Evolutionary conservation across 2,329 filamentous ascomycete species (phyloP).

Genomic region (Grosmannia clavigera): DNA sequence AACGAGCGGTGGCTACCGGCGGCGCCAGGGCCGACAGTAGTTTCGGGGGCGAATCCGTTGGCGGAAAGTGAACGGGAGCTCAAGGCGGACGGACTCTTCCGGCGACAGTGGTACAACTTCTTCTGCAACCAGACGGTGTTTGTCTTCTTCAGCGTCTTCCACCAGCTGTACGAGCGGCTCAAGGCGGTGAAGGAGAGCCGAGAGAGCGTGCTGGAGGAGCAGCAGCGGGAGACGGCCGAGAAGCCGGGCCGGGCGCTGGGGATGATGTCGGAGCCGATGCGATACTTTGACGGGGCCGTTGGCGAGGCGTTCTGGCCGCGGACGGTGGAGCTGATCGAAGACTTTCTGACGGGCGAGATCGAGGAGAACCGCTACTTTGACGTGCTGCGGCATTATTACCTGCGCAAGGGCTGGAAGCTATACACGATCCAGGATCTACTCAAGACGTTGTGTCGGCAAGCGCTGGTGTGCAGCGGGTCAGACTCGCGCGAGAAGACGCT

Average conservation of each 20-base stretch:
- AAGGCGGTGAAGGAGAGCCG: constrained; percentile 73
- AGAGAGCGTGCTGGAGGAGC: constrained; percentile 57
- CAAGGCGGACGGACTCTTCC: constrained; percentile 70
- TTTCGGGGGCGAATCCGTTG: constrained; percentile 40
- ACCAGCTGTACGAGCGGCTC: constrained; percentile 78
- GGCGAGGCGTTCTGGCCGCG: constrained; percentile 70
- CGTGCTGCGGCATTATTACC: constrained; percentile 79
- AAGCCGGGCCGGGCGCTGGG: constrained; percentile 79
- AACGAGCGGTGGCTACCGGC: constrained; percentile 54
- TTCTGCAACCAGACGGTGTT: constrained; percentile 87
- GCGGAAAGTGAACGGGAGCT: constrained; percentile 45
- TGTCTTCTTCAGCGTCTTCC: constrained; percentile 88
- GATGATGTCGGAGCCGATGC: constrained; percentile 64
- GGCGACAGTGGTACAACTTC: constrained; percentile 71
- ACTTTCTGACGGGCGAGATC: constrained; percentile 69
- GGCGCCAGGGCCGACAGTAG: constrained; percentile 42
- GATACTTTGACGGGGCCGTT: constrained; percentile 60
- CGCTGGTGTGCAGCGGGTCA: constrained; percentile 67
- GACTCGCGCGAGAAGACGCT: constrained; percentile 90
- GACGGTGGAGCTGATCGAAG: constrained; percentile 74
- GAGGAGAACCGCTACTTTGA: constrained; percentile 82
- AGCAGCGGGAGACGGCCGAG: constrained; percentile 57
- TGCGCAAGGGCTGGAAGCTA: constrained; percentile 81
- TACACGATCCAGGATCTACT: constrained; percentile 90
- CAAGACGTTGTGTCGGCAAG: constrained; percentile 67